Conservation (phyloP, 306 rosid genomes). For the Prinsepia uniflora region DNA sequence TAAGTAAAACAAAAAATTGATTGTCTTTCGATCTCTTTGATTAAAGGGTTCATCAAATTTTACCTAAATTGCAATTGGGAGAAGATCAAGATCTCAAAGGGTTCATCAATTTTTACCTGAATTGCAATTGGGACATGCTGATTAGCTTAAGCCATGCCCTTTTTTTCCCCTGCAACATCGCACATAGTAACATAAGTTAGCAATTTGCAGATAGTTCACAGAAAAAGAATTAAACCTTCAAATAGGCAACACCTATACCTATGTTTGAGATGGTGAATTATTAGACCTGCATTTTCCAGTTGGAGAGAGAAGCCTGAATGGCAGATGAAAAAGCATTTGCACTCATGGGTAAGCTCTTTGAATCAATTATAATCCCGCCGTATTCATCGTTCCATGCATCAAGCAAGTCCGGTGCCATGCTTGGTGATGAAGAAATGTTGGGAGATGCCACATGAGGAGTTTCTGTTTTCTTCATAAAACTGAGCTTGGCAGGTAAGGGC, state of each 20-base stretch:
- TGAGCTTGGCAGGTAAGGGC: too few species aligned
- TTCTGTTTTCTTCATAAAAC: slow-evolving; percentile 17
- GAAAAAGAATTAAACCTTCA: too few species aligned
- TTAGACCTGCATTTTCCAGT: slow-evolving; percentile 38
- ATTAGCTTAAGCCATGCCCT: slow-evolving; percentile 47
- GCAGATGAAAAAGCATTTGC: slow-evolving; percentile 37
- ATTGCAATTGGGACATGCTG: slow-evolving; percentile 40
- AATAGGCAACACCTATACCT: neutral
- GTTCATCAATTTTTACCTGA: slow-evolving; percentile 24
- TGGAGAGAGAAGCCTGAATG: slow-evolving; percentile 34
- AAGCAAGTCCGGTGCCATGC: slow-evolving; percentile 23
- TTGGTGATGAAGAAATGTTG: slow-evolving; percentile 25
- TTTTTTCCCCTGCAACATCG: slow-evolving; percentile 29
- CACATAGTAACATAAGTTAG: too few species aligned
- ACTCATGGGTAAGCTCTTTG: slow-evolving; percentile 34
- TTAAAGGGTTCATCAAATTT: neutral
- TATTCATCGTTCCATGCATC: slow-evolving; percentile 44
- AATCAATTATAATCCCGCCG: slow-evolving; percentile 37
- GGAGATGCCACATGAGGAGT: slow-evolving; percentile 30
- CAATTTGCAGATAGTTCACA: neutral
- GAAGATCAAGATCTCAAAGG: slow-evolving; percentile 21
- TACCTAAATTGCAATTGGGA: slow-evolving; percentile 44
- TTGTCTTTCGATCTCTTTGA: too few species aligned
- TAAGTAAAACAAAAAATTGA: too few species aligned
- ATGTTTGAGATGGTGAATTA: neutral